Conservation (phyloP, 495 filamentous ascomycete species). For the Daldinia concentrica region DNA sequence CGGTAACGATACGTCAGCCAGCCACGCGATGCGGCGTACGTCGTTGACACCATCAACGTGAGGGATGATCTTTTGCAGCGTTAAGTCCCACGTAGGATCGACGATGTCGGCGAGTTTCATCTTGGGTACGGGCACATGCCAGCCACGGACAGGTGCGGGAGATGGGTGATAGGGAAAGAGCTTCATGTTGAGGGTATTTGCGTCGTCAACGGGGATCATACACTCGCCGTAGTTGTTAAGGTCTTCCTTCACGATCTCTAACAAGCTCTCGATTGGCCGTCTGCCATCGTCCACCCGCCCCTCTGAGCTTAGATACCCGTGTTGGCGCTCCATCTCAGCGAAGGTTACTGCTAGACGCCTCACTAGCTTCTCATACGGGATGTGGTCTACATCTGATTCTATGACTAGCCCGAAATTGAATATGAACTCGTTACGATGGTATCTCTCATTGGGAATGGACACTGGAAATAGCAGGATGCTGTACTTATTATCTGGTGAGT, state of each 20-base stretch:
- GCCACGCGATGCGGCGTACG: slow-evolving; percentile 81
- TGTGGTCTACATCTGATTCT: slow-evolving; percentile 66
- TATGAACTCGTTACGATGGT: slow-evolving; percentile 94
- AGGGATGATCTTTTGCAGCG: slow-evolving; percentile 81
- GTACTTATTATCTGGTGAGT: slow-evolving; percentile 72
- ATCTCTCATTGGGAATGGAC: slow-evolving; percentile 76
- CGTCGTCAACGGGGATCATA: slow-evolving; percentile 95
- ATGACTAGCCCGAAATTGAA: slow-evolving; percentile 96
- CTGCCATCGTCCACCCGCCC: slow-evolving; percentile 52
- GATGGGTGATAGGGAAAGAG: slow-evolving; percentile 84
- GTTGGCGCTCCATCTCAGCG: slow-evolving; percentile 87
- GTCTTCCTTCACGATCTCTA: slow-evolving; percentile 93
- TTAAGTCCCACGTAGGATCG: slow-evolving; percentile 91
- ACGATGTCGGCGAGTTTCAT: slow-evolving; percentile 75
- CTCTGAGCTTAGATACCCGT: slow-evolving; percentile 74
- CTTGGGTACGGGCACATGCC: slow-evolving; percentile 91
- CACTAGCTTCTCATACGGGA: slow-evolving; percentile 81
- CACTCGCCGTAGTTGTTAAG: slow-evolving; percentile 97
- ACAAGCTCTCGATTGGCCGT: slow-evolving; percentile 76
- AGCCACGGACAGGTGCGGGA: slow-evolving; percentile 79
- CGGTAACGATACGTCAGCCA: slow-evolving; percentile 84
- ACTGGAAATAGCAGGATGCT: slow-evolving; percentile 90
- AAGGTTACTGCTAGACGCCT: slow-evolving; percentile 85
- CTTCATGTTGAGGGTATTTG: slow-evolving; percentile 96
- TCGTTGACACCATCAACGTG: slow-evolving; percentile 91